Evolutionary conservation across 73 alveolate genomes (phyloP).

Genomic region (Paramecium sexaurelia): DNA sequence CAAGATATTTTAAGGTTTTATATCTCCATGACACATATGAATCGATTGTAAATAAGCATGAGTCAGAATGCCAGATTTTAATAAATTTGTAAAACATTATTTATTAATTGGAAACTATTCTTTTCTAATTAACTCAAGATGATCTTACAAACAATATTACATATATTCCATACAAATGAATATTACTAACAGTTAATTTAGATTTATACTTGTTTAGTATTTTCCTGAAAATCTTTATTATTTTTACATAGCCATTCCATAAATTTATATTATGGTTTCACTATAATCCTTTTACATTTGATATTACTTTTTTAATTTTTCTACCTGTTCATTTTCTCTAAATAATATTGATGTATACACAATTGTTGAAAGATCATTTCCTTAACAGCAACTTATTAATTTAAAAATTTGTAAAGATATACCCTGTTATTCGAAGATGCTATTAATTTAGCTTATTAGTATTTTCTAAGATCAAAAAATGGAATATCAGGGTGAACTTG

Average conservation of each 20-base stretch:
- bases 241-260: not conserved
- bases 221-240: not conserved
- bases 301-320: not conserved
- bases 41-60: not conserved
- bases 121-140: not conserved
- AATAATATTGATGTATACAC: not conserved
- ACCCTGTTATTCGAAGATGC: constrained; percentile 36
- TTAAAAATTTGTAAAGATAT: not conserved
- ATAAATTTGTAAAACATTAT: not conserved
- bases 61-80: not conserved
- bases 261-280: not conserved
- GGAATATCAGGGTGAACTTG: constrained; percentile 29
- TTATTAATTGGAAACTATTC: not conserved
- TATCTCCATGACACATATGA: constrained; percentile 12
- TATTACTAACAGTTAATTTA: not conserved
- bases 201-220: not conserved
- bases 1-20: constrained; percentile 20
- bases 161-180: constrained; percentile 42
- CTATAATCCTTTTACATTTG: not conserved
- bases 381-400: not conserved
- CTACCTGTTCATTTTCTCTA: not conserved
- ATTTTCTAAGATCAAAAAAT: not conserved
- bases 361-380: not conserved
- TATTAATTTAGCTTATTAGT: not conserved
- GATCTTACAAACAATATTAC: constrained; percentile 16